Conservation (phyloP, 139 green algal species). For the Closterium sp. region DNA sequence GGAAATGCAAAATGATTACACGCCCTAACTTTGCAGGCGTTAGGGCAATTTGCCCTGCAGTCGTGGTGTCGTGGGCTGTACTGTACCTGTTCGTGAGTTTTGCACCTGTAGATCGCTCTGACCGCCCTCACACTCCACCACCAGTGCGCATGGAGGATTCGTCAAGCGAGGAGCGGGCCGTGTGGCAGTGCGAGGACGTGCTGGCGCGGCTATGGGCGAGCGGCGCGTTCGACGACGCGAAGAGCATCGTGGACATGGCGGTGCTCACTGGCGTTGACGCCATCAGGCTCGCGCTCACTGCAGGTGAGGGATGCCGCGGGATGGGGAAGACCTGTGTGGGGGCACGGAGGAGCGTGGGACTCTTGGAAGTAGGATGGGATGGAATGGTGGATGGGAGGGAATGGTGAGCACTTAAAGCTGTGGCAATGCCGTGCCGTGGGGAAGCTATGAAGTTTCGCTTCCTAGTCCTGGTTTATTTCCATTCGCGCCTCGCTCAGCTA, state of each 20-base stretch:
- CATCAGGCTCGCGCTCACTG: background rate
- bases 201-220: background rate
- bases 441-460: no score
- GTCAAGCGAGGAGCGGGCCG: background rate
- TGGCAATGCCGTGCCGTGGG: background rate
- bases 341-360: background rate
- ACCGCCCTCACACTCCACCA: no score
- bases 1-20: no score
- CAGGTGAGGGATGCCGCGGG: background rate
- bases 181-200: slow-evolving; percentile 12
- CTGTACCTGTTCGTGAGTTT: no score
- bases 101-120: no score
- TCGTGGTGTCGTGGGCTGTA: no score
- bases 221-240: slow-evolving; percentile 30
- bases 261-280: background rate
- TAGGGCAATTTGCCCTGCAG: no score
- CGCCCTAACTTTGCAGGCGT: no score
- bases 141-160: no score
- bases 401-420: background rate
- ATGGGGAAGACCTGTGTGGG: background rate
- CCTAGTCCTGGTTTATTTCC: no score
- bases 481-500: no score
- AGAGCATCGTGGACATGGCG: slow-evolving; percentile 42
- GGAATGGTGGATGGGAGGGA: no score
- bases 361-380: background rate